Conservation (phyloP, 192 early-diverging fungal genomes). For the Coemansia brasiliensis region DNA sequence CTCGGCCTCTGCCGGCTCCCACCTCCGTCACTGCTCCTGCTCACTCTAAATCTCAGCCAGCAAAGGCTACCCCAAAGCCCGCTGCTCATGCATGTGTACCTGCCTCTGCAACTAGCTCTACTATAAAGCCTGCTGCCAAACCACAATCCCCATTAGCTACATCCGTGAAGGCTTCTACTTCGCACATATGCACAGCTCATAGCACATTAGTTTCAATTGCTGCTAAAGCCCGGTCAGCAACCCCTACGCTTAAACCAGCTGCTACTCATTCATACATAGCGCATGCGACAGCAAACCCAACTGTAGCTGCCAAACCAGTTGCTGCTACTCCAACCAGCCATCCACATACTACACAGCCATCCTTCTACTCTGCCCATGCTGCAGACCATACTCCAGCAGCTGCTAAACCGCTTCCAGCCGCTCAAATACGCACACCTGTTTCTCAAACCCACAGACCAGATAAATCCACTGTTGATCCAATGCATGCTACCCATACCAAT, state of each 20-base stretch:
- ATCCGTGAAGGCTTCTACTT: not conserved
- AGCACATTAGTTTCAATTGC: not conserved
- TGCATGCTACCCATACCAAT: not conserved
- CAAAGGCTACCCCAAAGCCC: conserved; percentile 3
- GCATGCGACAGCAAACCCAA: no score
- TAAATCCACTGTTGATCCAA: not conserved
- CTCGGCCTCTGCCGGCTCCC: conserved; percentile 7
- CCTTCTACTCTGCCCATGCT: no score
- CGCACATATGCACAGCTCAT: not conserved
- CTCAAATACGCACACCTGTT: not conserved
- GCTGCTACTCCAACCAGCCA: no score
- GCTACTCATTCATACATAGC: no score
- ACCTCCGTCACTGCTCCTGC: not conserved
- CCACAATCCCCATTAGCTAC: no score
- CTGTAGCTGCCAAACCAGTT: no score
- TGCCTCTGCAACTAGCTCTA: no score
- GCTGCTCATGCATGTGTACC: not conserved
- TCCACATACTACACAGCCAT: no score
- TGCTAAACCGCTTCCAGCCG: not conserved
- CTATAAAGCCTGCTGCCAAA: no score
- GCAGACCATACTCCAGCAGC: no score
- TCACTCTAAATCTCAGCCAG: not conserved
- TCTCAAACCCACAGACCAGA: not conserved
- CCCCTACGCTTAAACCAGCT: no score
- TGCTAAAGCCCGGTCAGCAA: no score